Evolutionary conservation across 129 eudicot genomes (phyloP).

Genomic region (Saussurea involucrata): DNA sequence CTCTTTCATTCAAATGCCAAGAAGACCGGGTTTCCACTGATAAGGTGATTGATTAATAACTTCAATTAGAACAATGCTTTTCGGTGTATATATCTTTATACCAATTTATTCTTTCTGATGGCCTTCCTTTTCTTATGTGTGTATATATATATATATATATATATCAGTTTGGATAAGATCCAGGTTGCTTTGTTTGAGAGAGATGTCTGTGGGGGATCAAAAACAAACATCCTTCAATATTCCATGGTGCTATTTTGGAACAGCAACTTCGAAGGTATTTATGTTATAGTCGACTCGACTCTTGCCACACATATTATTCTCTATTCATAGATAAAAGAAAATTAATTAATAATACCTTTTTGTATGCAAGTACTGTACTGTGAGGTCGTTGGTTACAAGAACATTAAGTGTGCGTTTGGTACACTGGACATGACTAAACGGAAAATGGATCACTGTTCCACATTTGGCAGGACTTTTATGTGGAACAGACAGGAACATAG

Average conservation of each 20-base stretch:
- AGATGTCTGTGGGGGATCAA: constrained; percentile 47
- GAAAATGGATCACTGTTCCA: too few species aligned
- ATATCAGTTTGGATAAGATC: constrained; percentile 66
- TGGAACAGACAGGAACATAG: too few species aligned
- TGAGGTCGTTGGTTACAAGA: constrained; percentile 3
- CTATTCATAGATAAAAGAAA: constrained; percentile 6
- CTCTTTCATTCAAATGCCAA: constrained; percentile 30
- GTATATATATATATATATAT: too few species aligned
- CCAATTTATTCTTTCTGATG: constrained; percentile 14
- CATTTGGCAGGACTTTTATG: too few species aligned
- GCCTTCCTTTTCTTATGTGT: constrained; percentile 22
- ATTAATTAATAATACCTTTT: not conserved
- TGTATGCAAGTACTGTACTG: not conserved
- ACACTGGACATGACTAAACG: too few species aligned
- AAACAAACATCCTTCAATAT: constrained; percentile 55
- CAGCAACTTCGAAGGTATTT: constrained; percentile 43
- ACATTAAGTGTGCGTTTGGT: not conserved
- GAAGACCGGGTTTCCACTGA: constrained; percentile 36
- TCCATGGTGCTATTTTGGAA: constrained; percentile 57
- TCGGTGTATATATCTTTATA: not conserved
- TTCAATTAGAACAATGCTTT: not conserved
- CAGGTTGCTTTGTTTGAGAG: constrained; percentile 50
- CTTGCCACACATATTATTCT: not conserved
- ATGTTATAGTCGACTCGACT: not conserved
- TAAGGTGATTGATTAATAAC: constrained; percentile 40